A percentile compares a stretch with the other conserved stretches of the same genome.
phyloP scores from a whole-genome alignment of 1,284 basidiomycete genomes.

The Boletus sp. region DNA sequence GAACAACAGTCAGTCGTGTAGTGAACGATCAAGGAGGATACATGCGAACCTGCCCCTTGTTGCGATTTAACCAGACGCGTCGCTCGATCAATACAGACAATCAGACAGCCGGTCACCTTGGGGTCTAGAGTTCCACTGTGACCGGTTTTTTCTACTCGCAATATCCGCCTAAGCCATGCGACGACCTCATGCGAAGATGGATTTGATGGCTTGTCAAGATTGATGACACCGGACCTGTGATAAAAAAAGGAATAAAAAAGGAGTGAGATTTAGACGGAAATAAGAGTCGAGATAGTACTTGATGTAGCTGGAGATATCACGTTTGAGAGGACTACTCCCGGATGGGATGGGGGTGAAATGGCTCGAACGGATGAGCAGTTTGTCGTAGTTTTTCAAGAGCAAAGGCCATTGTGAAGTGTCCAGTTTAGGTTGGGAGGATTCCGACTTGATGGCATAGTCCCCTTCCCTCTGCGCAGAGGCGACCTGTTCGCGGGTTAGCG shows the following conservation, averaged over 20 bases:
- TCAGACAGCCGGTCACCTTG: constrained; percentile 97
- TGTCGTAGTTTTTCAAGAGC: constrained; percentile 98
- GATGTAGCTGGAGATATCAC: constrained; percentile 88
- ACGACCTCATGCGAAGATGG: constrained; percentile 99
- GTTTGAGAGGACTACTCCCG: constrained; percentile 88
- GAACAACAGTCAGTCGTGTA: constrained; percentile 10
- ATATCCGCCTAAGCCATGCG: constrained; percentile 94
- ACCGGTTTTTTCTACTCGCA: constrained; percentile 97
- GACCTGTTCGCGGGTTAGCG: constrained; percentile 61
- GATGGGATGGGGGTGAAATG: constrained; percentile 98
- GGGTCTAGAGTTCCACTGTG: constrained; percentile 98
- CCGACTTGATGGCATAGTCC: constrained; percentile 83
- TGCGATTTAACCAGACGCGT: constrained; percentile 99
- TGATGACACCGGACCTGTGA: constrained; percentile 91
- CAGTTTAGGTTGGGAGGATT: constrained; percentile 68
- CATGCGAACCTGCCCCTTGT: constrained; percentile 79
- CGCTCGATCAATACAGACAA: constrained; percentile 99
- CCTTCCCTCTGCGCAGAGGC: constrained; percentile 68
- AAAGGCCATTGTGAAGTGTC: constrained; percentile 98
- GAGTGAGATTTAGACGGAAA: constrained; percentile 9
- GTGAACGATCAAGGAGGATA: constrained; percentile 2
- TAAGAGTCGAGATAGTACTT: constrained; percentile 50
- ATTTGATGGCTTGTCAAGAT: constrained; percentile 99
- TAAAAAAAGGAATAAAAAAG: neutral
- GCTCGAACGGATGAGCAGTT: constrained; percentile 87